Base-by-base conservation (phyloP, 2,329 filamentous ascomycete species). In the Pseudocercospora musae region DNA sequence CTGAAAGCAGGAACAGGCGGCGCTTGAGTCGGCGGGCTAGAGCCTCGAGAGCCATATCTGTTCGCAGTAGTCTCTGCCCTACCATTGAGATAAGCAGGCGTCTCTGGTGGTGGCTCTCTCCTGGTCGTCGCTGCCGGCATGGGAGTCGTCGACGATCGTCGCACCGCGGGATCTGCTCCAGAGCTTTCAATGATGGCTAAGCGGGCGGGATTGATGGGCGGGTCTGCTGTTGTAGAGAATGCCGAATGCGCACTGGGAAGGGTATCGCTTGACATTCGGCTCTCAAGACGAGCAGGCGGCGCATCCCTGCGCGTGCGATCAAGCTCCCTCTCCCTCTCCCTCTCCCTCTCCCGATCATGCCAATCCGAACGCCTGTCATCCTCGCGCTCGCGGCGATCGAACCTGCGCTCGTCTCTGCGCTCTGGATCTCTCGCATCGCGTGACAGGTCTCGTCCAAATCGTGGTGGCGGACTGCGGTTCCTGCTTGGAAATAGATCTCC, bases 1-100 rank as follows among this genome's bases (percentile, higher is more conserved):
- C 71, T 74, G 72, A 85, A 85, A n/a, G 83, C 82, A 25, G 83
- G 83, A 13, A 85, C 82, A 57, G 79, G 77, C 15, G 80, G 80
- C 25, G 82, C 81, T 64, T 82, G 81, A 27, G 81, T 82, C 40
- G 83, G 82, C 10, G 83, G 82, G 18, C 81, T 82, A 56, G 76
- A 75, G n/a, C 77, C 74, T 58, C 80, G 78, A 53, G 78, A 77
- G 42, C 75, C 77, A 70, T 81, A 81, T 44, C 78, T 75, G 65
- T 81, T 79, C 63, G 75, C 73, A 1, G 78, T 79, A 7, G 78
- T 75, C 62, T 82, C 80, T 42, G 76, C 77, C 44, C 81, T 78
- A 56, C 78, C 77, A 18, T 78, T 78, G 23, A 79, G 68, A 54
- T 79, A 77, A 60, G 81, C 78, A 31, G 78, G 76, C 58, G 77